Evolutionary conservation across 208 protist genomes (phyloP).

Genomic region (Trypanosoma grayi): DNA sequence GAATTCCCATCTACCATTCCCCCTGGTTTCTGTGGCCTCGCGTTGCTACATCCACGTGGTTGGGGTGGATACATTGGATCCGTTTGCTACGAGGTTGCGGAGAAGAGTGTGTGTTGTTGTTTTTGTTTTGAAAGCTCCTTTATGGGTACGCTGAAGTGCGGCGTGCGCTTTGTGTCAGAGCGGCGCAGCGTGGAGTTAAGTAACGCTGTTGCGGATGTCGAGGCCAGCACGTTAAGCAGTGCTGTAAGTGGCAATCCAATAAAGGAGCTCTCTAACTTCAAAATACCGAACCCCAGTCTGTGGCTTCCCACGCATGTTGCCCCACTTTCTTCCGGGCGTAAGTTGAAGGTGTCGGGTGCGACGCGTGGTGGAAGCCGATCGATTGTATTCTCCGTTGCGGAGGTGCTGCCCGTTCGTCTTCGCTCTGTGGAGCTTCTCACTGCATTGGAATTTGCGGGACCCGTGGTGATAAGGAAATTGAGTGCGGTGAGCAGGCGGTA

Average conservation of each 20-base stretch:
- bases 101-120: slow-evolving; percentile 49
- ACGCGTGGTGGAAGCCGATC: slow-evolving; percentile 16
- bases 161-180: slow-evolving; percentile 59
- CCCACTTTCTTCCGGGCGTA: not conserved
- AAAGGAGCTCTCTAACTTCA: slow-evolving; percentile 11
- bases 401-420: slow-evolving; percentile 51
- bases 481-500: slow-evolving; percentile 60
- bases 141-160: slow-evolving; percentile 51
- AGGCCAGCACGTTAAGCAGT: not conserved
- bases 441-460: slow-evolving; percentile 69
- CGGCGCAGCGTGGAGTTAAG: slow-evolving; percentile 32
- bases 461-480: slow-evolving; percentile 57
- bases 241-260: not conserved
- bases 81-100: slow-evolving; percentile 62
- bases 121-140: slow-evolving; percentile 72
- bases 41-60: slow-evolving; percentile 48
- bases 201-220: slow-evolving; percentile 32
- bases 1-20: slow-evolving; percentile 53
- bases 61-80: slow-evolving; percentile 69
- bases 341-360: slow-evolving; percentile 14
- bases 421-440: slow-evolving; percentile 63
- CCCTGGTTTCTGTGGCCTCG: slow-evolving; percentile 45
- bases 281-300: slow-evolving; percentile 10
- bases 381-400: slow-evolving; percentile 45
- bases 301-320: slow-evolving; percentile 15